Evolutionary conservation across 1,284 basidiomycete genomes (phyloP), one percentile per base, ranked within the genome.

Genomic region (Boletus sp.): DNA sequence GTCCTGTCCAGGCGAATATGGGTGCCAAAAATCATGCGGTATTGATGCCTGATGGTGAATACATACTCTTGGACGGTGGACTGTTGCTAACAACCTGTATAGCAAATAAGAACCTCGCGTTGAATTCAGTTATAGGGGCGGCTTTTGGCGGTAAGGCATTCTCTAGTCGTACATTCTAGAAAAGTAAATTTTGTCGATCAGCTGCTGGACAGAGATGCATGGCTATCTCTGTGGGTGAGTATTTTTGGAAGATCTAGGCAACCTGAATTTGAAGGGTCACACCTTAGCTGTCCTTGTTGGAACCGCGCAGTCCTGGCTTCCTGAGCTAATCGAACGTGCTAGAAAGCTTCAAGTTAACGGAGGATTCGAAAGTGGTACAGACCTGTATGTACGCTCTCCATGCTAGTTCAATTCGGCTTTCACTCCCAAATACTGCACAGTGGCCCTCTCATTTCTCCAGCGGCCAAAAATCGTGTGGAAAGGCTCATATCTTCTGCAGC

Each of bases 11-110:
- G 79, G 88, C 91, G 27, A 98, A 98, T 65, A 70, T 98, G 66
- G 95, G 94, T 25, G 95, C 95, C 32, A 99, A 99, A 76, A 99
- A 97, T 65, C 94, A 97, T 68, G 91, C 84, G 41, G 82, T 98
- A 41, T 69, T 98, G 57, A 94, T 97, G 90, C 91, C 94, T 23
- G 95, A 98, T 68, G 89, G 89, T 91, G 50, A 47, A 70, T 57
- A 13, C 26, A 33, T 32, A 29, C 44, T 14, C 32, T 23, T 32
- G 22, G 39, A 36, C 41, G 20, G n/a, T 51, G 16, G 8, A 38
- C 25, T 34, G 14, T 39, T 46, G n/a, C 49, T 44, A 37, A 47
- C 12, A n/a, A 22, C 44, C 7, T 23, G 43, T 48, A 8, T 53
- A 92, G 94, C 94, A 25, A 97, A 97, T 74, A 91, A 88, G 70